phyloP scores from a whole-genome alignment of 345 rosid species.

The Gossypium herbaceum region DNA sequence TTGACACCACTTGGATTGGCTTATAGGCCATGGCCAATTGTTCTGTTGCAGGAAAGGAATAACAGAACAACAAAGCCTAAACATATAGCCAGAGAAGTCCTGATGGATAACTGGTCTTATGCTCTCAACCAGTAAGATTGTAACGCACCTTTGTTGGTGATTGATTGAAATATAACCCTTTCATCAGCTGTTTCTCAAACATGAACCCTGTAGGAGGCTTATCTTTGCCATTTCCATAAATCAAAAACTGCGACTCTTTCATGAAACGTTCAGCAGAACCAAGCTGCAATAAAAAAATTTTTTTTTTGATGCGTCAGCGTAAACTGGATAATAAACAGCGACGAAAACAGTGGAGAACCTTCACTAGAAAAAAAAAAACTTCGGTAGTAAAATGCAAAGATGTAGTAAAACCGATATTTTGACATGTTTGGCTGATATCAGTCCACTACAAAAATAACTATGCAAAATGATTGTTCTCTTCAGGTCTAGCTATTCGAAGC shows the following conservation, averaged over 20 bases:
- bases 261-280: conserved; percentile 90
- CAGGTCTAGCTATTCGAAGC: too few species aligned
- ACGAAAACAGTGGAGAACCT: conserved; percentile 6
- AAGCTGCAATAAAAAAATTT: conserved; percentile 49
- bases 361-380: not conserved
- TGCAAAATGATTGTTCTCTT: not conserved
- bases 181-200: conserved; percentile 90
- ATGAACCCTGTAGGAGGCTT: conserved; percentile 89
- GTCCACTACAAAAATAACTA: not conserved
- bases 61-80: not conserved
- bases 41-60: not conserved
- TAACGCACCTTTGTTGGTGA: conserved; percentile 71
- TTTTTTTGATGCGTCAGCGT: conserved; percentile 4
- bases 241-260: conserved; percentile 76
- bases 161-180: conserved; percentile 89
- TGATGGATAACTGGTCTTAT: not conserved
- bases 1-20: not conserved
- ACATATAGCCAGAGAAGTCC: not conserved
- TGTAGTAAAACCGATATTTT: too few species aligned
- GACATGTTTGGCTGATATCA: conserved; percentile 1
- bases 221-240: conserved; percentile 73
- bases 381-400: not conserved
- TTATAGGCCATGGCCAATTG: not conserved
- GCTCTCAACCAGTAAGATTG: conserved; percentile 3
- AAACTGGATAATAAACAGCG: not conserved